Evolutionary conservation across 2,329 filamentous ascomycete genomes (phyloP), one percentile per base, ranked within the genome.

Genomic region (Fusarium mundagurra): DNA sequence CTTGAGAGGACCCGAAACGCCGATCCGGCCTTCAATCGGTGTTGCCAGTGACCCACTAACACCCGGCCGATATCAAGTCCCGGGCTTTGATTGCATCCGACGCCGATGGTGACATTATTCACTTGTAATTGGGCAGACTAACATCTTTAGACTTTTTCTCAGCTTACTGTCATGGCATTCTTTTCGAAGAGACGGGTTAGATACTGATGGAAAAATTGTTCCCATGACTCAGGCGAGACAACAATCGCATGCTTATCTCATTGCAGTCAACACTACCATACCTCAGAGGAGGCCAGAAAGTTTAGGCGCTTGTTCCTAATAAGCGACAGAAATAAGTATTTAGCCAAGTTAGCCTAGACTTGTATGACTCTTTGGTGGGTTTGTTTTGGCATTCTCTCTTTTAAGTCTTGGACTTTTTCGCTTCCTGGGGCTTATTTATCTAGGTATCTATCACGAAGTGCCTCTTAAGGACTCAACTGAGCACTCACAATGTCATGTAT

Each of bases 21-120:
- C 66, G 71, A 73, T 73, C 61, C 66, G 71, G 71, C 45, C 66
- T 67, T 73, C 47, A 47, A 48, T 67, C 71, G 66, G 58, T 44
- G 62, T 71, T 43, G 53, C 41, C 31, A 34, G 43, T 31, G 67
- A 48, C 69, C 69, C 64, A 68, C 54, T 34, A 61, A 27, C 59
- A 38, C 51, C 66, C 71, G 71, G 50, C 59, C 71, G 67, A 74
- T 61, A 38, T 50, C 34, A 57, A 47, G 34, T 36, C 51, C 58
- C 67, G 67, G 58, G 34, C 36, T 50, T 71, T 29, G 16, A 67
- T 45, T 51, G 45, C 45, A 43, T 33, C 64, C 68, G 67, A 71
- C 55, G 20, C 68, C 67, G 67, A 67, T 51, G 41, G 55, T 41
- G 38, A 57, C 38, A 59, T 61, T 39, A 44, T 67, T 41, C 53